Base-by-base conservation (phyloP, 345 rosid genomes). In the Populus pruinosa region DNA sequence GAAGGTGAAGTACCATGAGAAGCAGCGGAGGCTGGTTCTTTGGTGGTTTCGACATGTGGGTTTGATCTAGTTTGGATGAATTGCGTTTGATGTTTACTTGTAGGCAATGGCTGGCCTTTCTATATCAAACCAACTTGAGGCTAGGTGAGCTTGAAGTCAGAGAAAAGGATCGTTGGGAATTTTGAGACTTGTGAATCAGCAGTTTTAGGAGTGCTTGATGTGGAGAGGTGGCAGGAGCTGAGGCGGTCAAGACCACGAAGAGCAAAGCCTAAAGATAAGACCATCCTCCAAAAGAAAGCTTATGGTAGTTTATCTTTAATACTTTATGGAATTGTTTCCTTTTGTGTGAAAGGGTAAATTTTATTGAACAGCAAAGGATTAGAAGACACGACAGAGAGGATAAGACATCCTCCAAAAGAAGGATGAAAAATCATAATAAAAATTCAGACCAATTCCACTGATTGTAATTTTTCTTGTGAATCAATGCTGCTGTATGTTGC, bases 41-140 rank as follows among this genome's bases (percentile, higher is more conserved):
- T 94, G 77, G 83, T 92, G 78, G 87, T 94, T 80, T 94, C 98
- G 2, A 96, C 98, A 5, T 94, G 98, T 56, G 97, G 96, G 69
- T 94, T 92, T 49, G 98, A 92, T 82, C 92, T 96, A 0, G 74
- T 94, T 92, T 2, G 81, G 36, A 33, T 33, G 36, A 33, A 33
- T 33, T 33, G 36, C 36, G 36, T 33, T 33, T 33, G 36, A 33
- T 33, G 36, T 33, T 33, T 33, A 33, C 36, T 33, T 33, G 36
- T 33, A 33, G 36, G 36, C 36, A 33, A 33, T 33, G 5, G 0
- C 36, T 33, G 36, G 36, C 36, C 36, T 33, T 33, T 33, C 92
- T 11, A 91, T 78, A 69, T 93, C 94, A 13, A 92, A 89, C 82
- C 77, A 75, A 70, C 82, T 91, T 0, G 94, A 91, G 83, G 97